Evolutionary conservation across 2,329 filamentous ascomycete genomes (phyloP).

Genomic region (Pseudopithomyces maydicus): DNA sequence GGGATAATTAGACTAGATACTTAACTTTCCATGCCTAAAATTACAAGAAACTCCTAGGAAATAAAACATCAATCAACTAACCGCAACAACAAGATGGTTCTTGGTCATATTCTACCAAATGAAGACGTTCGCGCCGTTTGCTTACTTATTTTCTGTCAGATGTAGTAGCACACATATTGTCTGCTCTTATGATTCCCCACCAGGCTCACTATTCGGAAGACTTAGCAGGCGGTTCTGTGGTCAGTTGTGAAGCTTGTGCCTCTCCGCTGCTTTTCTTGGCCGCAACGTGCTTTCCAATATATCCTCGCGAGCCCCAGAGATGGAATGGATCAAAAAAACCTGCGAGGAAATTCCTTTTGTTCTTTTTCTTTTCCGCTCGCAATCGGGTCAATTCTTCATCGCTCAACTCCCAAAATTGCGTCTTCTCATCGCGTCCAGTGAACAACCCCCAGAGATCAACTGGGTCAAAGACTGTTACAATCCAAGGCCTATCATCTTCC

Average conservation of each 20-base stretch:
- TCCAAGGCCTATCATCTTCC: slow-evolving; percentile 52
- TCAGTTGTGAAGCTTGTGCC: not conserved
- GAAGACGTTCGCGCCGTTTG: no score
- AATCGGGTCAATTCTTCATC: slow-evolving; percentile 35
- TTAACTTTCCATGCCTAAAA: no score
- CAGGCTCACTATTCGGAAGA: not conserved
- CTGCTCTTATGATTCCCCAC: not conserved
- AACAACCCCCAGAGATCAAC: slow-evolving; percentile 42
- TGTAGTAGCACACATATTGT: not conserved
- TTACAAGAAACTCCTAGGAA: no score
- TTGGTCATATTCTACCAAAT: no score
- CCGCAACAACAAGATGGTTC: no score
- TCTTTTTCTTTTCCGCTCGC: slow-evolving; percentile 31
- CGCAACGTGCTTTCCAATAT: slow-evolving; percentile 30
- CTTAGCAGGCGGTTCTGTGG: not conserved
- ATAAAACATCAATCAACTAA: no score
- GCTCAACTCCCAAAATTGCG: slow-evolving; percentile 44
- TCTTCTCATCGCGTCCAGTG: slow-evolving; percentile 40
- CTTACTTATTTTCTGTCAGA: not conserved
- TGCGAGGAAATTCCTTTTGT: slow-evolving; percentile 24
- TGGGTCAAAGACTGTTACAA: slow-evolving; percentile 47
- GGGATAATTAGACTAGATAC: no score
- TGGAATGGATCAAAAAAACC: slow-evolving; percentile 37
- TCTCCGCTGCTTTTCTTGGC: slow-evolving; percentile 8
- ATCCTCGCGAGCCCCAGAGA: slow-evolving; percentile 34